Base-by-base conservation (phyloP, 1,284 basidiomycete species). In the Rhodotorula sp. region DNA sequence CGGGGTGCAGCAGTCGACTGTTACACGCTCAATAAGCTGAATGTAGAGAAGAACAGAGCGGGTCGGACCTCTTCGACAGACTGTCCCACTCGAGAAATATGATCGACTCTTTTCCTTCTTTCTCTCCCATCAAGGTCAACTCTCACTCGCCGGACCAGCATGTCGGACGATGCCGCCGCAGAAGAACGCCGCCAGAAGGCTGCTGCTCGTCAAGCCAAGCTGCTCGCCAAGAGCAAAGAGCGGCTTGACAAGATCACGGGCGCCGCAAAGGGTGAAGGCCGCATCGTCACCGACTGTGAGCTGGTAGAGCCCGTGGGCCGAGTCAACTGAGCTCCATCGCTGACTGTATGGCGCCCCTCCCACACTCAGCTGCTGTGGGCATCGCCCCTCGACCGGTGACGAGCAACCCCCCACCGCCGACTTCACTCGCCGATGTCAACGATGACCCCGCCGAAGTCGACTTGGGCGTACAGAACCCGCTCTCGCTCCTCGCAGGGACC, bases 221-320 rank as follows among this genome's bases (percentile, higher is more conserved):
- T 80, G 6, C 77, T 76, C 24, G 64, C 71, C n/a, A 73, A 77
- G 7, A 72, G 75, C n/a, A 62, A 71, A 6, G 76, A 78, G 60
- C 70, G 80, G 10, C 71, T 81, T 14, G 77, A 76, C 30, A 71
- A 69, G 45, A 77, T 81, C 26, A 78, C 77, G 15, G 78, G 77
- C 14, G 71, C 76, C 2, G 74, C 74, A 2, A 77, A 74, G 60
- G 75, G 72, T 24, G 76, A 76, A 49, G 77, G 71, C 29, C 62
- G 74, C 12, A 59, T 75, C 60, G 57, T 73, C 29, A 68, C 67
- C 17, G 74, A 73, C 44, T 57, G 71, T 71, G 29, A 54, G 53
- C n/a, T 33, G 22, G n/a, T 30, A 22, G 37, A 15, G n/a, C 18
- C 17, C 5, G 3, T 1, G 5, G 5, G 14, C 12, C 10, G 37